Base-by-base conservation (phyloP, 1,139 yeast species). In the Saccharomycopsis crataegensis region DNA sequence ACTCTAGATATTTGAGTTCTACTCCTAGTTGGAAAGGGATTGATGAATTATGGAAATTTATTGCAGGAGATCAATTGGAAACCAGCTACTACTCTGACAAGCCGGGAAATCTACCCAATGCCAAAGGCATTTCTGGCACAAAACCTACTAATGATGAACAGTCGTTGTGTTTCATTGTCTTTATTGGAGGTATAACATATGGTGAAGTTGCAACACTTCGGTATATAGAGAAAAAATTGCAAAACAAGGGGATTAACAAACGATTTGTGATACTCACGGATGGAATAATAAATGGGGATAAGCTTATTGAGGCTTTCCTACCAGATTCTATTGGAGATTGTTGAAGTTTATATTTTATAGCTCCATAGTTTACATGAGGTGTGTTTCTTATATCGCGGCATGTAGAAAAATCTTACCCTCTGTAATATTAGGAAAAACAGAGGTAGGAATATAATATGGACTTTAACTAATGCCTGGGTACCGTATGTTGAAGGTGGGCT, bases 151-250 rank as follows among this genome's bases (percentile, higher is more conserved):
- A 36, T 22, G 40, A 46, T n/a, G 46, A 47, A 41, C 51, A 50
- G 40, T 58, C 48, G 28, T 50, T 54, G 2, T 32, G 53, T 51
- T 75, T 84, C 40, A 69, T 86, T 36, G 69, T 79, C 3, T 63
- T 78, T 54, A 65, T 88, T 44, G 96, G 96, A 8, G 96, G 96
- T 0, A 71, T 87, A n/a, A 86, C 96, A 0, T 77, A 85, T 63
- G 78, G 89, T 12, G 96, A 88, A 65, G 70, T 87, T 11, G 76
- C 88, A 11, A 82, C 89, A 17, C 72, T 87, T 54, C 72, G 83
- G 61, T 75, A 75, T 55, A 69, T 85, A 36, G 79, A 83, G 52
- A 67, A 70, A 51, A 68, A 70, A 53, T 64, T 75, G 44, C 67
- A 69, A 52, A 60, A 62, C 34, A 58, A 62, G 32, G 73, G 74